Evolutionary conservation across 2,329 filamentous ascomycete genomes (phyloP), one percentile per base, ranked within the genome.

Genomic region (Phialemoniopsis sp.): DNA sequence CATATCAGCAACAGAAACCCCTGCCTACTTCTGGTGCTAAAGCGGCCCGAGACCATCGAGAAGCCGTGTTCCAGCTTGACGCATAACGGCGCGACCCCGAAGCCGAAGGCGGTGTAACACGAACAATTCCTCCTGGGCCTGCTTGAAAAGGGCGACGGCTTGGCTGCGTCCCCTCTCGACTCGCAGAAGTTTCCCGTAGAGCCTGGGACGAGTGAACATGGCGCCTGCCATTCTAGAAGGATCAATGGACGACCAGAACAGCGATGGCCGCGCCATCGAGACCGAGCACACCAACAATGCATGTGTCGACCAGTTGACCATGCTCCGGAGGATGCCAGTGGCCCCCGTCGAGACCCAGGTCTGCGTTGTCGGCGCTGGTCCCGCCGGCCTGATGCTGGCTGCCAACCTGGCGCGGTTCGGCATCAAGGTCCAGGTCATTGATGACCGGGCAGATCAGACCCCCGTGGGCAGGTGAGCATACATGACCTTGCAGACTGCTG

Each of bases 321-420:
- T 70, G 36, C 63, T 76, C 18, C 60, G 68, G 49, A 74, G 66
- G 55, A 63, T 69, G 48, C 70, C 66, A 38, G 64, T 70, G 46
- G 59, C 65, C n/a, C 66, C 68, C 13, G 54, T 63, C 44, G 56
- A 52, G 50, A 58, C 47, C 40, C 58, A 61, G 40, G 54, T 64
- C 13, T 60, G 72, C 47, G 64, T 78, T 37, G 69, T 78, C 39
- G 74, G 74, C 43, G 74, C 74, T 37, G 74, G 74, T 13, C 74
- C 74, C 3, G 72, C 74, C 13, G 74, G 74, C 42, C 62, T 78
- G 41, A 78, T 78, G 72, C 58, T 76, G 47, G 72, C 68, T 37
- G 63, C 66, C 47, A 70, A 69, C 55, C 62, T 83, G n/a, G 70
- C 72, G 13, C 72, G 78, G 3, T 80, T 75, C 49, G 78, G 78